phyloP scores from a whole-genome alignment of 2,329 filamentous ascomycete species.

The Pseudogymnoascus sp. region DNA sequence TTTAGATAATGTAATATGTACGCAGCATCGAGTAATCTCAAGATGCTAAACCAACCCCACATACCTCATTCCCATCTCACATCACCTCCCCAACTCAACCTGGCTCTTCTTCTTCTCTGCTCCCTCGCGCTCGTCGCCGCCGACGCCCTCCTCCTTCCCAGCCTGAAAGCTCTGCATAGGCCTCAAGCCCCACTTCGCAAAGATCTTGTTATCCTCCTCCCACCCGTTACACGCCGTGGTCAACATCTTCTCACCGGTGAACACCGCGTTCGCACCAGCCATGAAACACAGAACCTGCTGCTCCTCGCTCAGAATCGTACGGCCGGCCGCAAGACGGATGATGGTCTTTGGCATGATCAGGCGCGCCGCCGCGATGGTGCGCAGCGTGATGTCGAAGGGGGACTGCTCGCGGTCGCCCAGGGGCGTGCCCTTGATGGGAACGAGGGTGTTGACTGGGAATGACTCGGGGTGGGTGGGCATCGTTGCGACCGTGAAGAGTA shows the following conservation, averaged over 20 bases:
- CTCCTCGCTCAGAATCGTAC: constrained; percentile 79
- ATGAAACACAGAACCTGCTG: constrained; percentile 86
- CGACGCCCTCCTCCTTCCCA: constrained; percentile 22
- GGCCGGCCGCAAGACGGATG: constrained; percentile 77
- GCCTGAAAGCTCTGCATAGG: constrained; percentile 56
- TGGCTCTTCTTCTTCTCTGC: constrained; percentile 6
- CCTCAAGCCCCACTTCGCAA: constrained; percentile 71
- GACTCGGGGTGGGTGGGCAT: constrained; percentile 79
- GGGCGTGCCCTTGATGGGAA: constrained; percentile 85
- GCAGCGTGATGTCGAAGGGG: constrained; percentile 69
- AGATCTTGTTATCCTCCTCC: constrained; percentile 82
- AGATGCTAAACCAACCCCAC: background rate
- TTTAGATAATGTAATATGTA: background rate
- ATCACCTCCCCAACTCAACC: background rate
- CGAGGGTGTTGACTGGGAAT: constrained; percentile 85
- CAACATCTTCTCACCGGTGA: constrained; percentile 93
- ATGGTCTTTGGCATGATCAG: constrained; percentile 80
- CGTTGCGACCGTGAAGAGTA: constrained; percentile 76
- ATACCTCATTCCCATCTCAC: background rate
- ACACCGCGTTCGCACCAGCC: constrained; percentile 89
- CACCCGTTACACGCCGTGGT: constrained; percentile 87
- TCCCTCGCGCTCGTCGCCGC: constrained; percentile 14
- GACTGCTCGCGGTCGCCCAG: constrained; percentile 68
- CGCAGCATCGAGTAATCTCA: background rate
- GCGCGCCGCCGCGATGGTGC: constrained; percentile 77